Evolutionary conservation across 202 grass and related monocot genomes (phyloP).

Genomic region (Musa balbisiana): DNA sequence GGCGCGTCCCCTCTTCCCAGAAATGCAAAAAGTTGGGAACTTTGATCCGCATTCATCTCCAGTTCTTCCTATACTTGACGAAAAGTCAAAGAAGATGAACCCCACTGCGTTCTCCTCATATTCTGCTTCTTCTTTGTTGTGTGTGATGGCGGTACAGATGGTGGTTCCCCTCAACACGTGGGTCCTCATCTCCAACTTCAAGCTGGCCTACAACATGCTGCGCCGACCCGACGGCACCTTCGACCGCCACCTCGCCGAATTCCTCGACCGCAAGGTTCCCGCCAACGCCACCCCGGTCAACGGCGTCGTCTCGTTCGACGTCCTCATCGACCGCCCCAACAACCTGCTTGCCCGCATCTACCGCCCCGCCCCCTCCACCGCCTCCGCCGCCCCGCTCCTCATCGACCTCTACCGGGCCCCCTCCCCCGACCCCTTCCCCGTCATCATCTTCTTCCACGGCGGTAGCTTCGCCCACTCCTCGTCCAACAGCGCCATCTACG

Average conservation of each 20-base stretch:
- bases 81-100: background rate
- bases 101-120: background rate
- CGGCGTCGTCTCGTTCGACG: constrained; percentile 10
- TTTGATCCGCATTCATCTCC: background rate
- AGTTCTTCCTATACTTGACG: background rate
- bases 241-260: constrained; percentile 12
- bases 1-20: background rate
- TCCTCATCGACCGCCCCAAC: constrained; percentile 5
- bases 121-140: background rate
- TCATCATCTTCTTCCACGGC: constrained; percentile 20
- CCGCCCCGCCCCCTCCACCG: background rate
- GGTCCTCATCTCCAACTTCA: constrained; percentile 25
- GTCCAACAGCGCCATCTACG: constrained; percentile 13
- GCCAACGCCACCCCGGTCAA: constrained; percentile 14
- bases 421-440: background rate
- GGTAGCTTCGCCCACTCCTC: constrained; percentile 19
- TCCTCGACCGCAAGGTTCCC: constrained; percentile 15
- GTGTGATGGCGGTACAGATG: background rate
- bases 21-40: constrained; percentile 3
- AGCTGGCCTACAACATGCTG: constrained; percentile 23
- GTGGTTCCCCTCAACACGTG: constrained; percentile 23
- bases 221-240: constrained; percentile 21
- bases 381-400: background rate
- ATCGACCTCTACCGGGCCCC: background rate
- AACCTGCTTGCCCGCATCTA: constrained; percentile 10